Evolutionary conservation across 768 basidiomycete species (phyloP), one percentile per base, ranked within the genome.

Genomic region (Fistulinella prunicolor): DNA sequence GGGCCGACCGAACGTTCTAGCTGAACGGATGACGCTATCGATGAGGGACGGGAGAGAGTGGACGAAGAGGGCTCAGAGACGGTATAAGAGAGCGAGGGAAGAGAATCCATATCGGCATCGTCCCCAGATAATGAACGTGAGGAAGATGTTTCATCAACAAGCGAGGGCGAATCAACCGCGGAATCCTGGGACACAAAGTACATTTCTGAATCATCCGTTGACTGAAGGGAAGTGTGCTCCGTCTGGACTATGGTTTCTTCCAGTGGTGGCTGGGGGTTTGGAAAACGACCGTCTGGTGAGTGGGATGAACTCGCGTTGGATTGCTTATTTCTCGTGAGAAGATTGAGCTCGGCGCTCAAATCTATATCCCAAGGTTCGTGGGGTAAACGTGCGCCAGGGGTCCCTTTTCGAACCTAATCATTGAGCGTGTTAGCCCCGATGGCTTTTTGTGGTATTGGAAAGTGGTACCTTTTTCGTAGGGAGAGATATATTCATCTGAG

Each of bases 21-120:
- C 28, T 53, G 65, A 30, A 62, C 47, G 12, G 71, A 76, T 0
- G 71, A 71, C 19, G 64, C 70, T 40, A 59, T 53, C 6, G 78
- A 78, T 6, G 72, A 58, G 10, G 77, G 72, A 26, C 72, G 71
- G 53, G 78, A 76, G 51, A 73, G 65, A 5, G 72, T 63, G 57
- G 63, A 61, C 9, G 61, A 68, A 50, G 60, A 67, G 51, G 59
- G 64, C 44, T 62, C 69, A 32, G 62, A 66, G 46, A 60, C 47
- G 34, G 64, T 61, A 37, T 53, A 62, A 35, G 71, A 70, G 47
- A 61, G 68, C 21, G 61, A 60, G 28, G 66, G 70, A 47, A 70
- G 57, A 9, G 70, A 64, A 39, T 64, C 67, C 38, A 61, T 57
- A 49, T 61, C 64, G 52, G 58, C 56, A 53, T 60, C 57, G 38